Percentiles rank a stretch among this genome's conserved stretches.
Conservation (phyloP, 768 basidiomycete genomes). For the Boletus reticuloceps region DNA sequence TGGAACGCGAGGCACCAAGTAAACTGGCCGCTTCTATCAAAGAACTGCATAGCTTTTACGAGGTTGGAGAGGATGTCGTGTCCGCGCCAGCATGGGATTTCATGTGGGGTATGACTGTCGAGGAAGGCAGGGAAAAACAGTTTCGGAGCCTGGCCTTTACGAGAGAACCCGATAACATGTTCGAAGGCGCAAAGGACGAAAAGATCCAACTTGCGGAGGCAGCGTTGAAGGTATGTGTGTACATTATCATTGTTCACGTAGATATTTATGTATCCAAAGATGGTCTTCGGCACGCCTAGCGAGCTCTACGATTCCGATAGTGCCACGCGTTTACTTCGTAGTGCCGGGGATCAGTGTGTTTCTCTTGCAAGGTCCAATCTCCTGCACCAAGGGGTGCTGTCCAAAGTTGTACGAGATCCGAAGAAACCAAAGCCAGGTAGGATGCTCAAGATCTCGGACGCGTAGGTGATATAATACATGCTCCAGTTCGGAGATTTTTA, state of each 20-base stretch:
- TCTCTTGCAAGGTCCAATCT: slow-evolving; percentile 57
- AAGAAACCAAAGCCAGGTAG: slow-evolving; percentile 68
- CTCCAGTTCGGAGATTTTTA: neutral
- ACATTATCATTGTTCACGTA: neutral
- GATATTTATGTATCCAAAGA: slow-evolving; percentile 41
- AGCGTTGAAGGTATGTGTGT: slow-evolving; percentile 58
- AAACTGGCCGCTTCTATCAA: slow-evolving; percentile 45
- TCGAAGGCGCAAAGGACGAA: slow-evolving; percentile 29
- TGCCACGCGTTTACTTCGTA: slow-evolving; percentile 56
- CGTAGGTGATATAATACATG: slow-evolving; percentile 33
- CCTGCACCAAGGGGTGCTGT: slow-evolving; percentile 61
- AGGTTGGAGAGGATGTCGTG: slow-evolving; percentile 46
- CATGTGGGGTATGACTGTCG: slow-evolving; percentile 68
- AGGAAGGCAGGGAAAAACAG: slow-evolving; percentile 74
- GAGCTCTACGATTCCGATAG: slow-evolving; percentile 64
- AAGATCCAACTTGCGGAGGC: slow-evolving; percentile 58
- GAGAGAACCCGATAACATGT: slow-evolving; percentile 35
- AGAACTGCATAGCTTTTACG: slow-evolving; percentile 44
- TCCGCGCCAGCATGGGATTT: slow-evolving; percentile 62
- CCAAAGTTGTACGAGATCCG: slow-evolving; percentile 62
- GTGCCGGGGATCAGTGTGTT: slow-evolving; percentile 55
- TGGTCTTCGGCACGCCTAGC: slow-evolving; percentile 71
- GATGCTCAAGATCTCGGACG: slow-evolving; percentile 72
- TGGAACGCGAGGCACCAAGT: slow-evolving; percentile 39
- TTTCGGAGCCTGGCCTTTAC: slow-evolving; percentile 58